phyloP scores from a whole-genome alignment of 2,329 filamentous ascomycete species.

The Ophiostoma ulmi region DNA sequence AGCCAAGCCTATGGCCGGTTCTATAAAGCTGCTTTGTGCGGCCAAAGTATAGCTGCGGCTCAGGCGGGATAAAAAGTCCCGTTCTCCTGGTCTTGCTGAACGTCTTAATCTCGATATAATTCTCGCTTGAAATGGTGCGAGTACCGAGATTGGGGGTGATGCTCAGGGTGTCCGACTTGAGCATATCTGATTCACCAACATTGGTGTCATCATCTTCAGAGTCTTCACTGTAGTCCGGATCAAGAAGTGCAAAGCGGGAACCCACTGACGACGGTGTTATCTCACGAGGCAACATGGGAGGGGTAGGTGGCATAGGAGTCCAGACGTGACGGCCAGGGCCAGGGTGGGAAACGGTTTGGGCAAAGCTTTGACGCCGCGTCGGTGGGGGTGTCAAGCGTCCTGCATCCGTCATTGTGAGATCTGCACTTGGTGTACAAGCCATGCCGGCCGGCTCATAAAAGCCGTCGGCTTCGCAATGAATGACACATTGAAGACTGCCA shows the following conservation, averaged over 20 bases:
- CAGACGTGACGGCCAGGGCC: not conserved
- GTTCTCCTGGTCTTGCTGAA: not conserved
- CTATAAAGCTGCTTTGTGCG: slow-evolving; percentile 24
- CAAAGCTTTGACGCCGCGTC: not conserved
- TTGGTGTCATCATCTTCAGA: not conserved
- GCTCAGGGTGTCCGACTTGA: not conserved
- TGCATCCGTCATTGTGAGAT: not conserved
- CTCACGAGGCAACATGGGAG: not conserved
- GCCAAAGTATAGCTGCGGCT: slow-evolving; percentile 30
- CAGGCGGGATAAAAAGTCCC: slow-evolving; percentile 20
- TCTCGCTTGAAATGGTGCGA: not conserved
- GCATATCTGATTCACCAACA: not conserved
- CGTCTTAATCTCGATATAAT: not conserved
- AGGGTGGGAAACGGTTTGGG: not conserved
- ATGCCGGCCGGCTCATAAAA: slow-evolving; percentile 19
- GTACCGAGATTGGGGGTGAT: not conserved
- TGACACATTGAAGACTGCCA: slow-evolving; percentile 25
- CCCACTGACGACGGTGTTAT: not conserved
- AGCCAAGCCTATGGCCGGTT: slow-evolving; percentile 23
- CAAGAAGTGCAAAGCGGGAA: not conserved
- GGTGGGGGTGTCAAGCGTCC: not conserved
- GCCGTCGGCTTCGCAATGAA: slow-evolving; percentile 29
- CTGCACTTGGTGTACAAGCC: not conserved
- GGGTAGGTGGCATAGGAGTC: not conserved
- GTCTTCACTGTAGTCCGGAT: not conserved